Conservation (phyloP, 2,329 filamentous ascomycete species). For the Aspergillus japonicus region DNA sequence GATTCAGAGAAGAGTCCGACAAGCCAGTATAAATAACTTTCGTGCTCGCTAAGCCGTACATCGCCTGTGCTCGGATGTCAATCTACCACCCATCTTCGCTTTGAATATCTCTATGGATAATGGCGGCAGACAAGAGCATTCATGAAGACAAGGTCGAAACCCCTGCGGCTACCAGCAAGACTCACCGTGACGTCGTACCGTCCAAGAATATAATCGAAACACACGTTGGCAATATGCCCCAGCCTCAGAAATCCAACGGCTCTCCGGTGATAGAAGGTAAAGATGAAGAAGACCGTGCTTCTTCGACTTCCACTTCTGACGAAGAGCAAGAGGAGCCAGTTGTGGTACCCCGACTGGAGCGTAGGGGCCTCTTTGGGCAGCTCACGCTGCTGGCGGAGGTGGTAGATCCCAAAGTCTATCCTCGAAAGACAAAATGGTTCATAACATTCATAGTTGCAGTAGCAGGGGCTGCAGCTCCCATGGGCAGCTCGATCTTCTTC, state of each 20-base stretch:
- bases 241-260: slow-evolving; percentile 13
- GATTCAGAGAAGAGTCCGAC: neutral
- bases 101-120: neutral
- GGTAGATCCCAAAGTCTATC: slow-evolving; percentile 71
- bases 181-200: neutral
- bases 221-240: slow-evolving; percentile 8
- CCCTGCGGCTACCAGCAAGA: neutral
- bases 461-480: slow-evolving; percentile 73
- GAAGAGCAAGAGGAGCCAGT: slow-evolving; percentile 39
- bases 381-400: slow-evolving; percentile 77
- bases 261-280: slow-evolving; percentile 18
- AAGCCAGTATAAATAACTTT: neutral
- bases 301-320: slow-evolving; percentile 12
- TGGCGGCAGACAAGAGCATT: neutral
- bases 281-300: slow-evolving; percentile 22
- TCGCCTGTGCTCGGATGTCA: neutral
- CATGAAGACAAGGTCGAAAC: neutral
- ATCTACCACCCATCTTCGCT: neutral
- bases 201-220: neutral
- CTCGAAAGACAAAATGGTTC: slow-evolving; percentile 74
- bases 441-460: slow-evolving; percentile 76
- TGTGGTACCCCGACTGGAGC: slow-evolving; percentile 52
- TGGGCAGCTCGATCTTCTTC: slow-evolving; percentile 82
- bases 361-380: slow-evolving; percentile 70
- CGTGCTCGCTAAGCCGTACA: neutral